Evolutionary conservation across 2,329 filamentous ascomycete species (phyloP).

Genomic region (Elsinoe batatas): DNA sequence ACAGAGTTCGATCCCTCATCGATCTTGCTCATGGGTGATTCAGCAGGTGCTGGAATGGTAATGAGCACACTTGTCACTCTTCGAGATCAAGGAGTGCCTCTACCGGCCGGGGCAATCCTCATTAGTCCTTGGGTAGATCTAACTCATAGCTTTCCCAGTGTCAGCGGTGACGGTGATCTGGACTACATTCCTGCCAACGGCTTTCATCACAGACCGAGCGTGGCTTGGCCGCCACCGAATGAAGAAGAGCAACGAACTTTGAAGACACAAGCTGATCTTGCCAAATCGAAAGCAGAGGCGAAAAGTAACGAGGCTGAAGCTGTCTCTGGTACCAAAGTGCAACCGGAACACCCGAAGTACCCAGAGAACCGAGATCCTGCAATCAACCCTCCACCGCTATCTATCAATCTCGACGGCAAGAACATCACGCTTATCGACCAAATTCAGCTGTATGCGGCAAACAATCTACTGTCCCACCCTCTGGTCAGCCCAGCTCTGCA

Average conservation of each 20-base stretch:
- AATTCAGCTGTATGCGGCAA: conserved; percentile 80
- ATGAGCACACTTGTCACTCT: conserved; percentile 67
- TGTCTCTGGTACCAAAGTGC: conserved; percentile 15
- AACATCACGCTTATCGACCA: conserved; percentile 73
- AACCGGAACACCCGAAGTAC: conserved; percentile 14
- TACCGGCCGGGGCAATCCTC: conserved; percentile 81
- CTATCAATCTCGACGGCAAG: conserved; percentile 60
- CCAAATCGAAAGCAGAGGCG: conserved; percentile 18
- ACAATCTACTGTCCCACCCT: conserved; percentile 74
- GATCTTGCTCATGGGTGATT: conserved; percentile 84
- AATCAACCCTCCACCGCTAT: conserved; percentile 36
- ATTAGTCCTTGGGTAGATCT: conserved; percentile 95
- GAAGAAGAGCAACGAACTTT: conserved; percentile 53
- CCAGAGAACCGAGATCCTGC: conserved; percentile 17
- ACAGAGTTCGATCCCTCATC: conserved; percentile 65
- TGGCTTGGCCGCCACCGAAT: conserved; percentile 87
- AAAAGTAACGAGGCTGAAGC: conserved; percentile 14
- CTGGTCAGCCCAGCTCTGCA: conserved; percentile 84
- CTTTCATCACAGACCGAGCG: conserved; percentile 82
- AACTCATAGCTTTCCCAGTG: conserved; percentile 88
- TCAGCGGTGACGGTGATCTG: conserved; percentile 58
- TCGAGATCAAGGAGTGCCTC: conserved; percentile 69
- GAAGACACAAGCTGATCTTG: conserved; percentile 19
- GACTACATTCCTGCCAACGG: conserved; percentile 86
- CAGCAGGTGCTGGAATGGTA: conserved; percentile 86